These are phyloP conservation scores for Candida verbasci DNA, from an alignment of 805 yeast genomes.

Conservation along the genomic window DNA sequence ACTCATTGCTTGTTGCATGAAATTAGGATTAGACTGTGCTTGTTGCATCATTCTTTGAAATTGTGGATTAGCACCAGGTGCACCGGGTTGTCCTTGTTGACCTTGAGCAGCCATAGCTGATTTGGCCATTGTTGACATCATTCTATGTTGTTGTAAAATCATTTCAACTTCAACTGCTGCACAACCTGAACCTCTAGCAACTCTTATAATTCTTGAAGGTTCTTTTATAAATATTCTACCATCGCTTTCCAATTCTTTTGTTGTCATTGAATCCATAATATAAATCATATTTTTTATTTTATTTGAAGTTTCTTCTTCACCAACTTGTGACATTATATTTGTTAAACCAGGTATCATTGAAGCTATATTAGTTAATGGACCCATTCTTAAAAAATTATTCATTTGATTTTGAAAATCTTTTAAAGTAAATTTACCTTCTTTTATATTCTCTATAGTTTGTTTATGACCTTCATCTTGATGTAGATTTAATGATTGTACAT, in stretches of 20 bases:
- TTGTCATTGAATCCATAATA: slow-evolving; percentile 95
- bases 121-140: slow-evolving; percentile 93
- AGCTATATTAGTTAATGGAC: slow-evolving; percentile 91
- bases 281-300: slow-evolving; percentile 84
- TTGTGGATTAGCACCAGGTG: slow-evolving; percentile 29
- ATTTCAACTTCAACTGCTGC: slow-evolving; percentile 89
- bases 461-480: slow-evolving; percentile 66
- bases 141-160: slow-evolving; percentile 82
- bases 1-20: slow-evolving; percentile 61
- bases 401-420: slow-evolving; percentile 91
- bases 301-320: slow-evolving; percentile 87
- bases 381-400: slow-evolving; percentile 95
- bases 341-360: slow-evolving; percentile 93
- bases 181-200: slow-evolving; percentile 93
- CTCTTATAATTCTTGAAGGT: slow-evolving; percentile 83
- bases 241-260: slow-evolving; percentile 83
- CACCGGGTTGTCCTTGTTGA: slow-evolving; percentile 7
- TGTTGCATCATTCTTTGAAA: slow-evolving; percentile 54
- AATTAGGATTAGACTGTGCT: slow-evolving; percentile 45
- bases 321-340: slow-evolving; percentile 76
- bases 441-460: slow-evolving; percentile 85
- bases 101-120: slow-evolving; percentile 44
- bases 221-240: slow-evolving; percentile 75
- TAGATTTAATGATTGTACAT: slow-evolving; percentile 79
- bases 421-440: slow-evolving; percentile 91